Base-by-base conservation (phyloP, 75 land plant species). In the Azolla pinnata region DNA sequence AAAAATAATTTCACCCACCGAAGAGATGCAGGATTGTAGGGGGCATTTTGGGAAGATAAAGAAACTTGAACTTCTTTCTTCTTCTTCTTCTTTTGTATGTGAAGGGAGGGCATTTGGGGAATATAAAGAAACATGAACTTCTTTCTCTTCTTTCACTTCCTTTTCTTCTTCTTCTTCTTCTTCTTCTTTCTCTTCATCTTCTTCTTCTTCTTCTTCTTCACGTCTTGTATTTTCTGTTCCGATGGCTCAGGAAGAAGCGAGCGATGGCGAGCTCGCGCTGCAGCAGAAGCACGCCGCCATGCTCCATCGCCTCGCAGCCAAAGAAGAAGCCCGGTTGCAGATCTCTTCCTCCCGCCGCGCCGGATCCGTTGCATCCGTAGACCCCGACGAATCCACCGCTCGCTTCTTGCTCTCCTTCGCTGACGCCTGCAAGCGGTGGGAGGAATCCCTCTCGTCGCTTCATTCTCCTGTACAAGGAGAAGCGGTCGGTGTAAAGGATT, bases 371-470 rank as follows among this genome's bases (percentile, higher is more conserved):
- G 74, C 62, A 4, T 29, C 73, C 2, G 53, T 71, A 18, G 57
- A 59, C 19, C 48, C 64, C 20, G 58, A 52, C 57, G 79, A 76
- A 44, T 83, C 83, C 32, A 62, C 71, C 44, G 65, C 73, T 24
- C 42, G 75, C 7, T 89, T 89, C 61, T 76, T 85, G 31, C 29
- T 62, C 21, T 38, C 57, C 16, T 86, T 90, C 71, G 55, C 77
- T 16, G 61, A 72, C 21, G 45, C 59, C 45, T 79, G 74, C 38
- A 70, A 45, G 24, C 63, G 79, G 63, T 72, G 83, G 34, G 68
- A 70, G 40, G 29, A 68, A 26, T 17, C 31, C 21, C 29, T 77
- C 51, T 61, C 35, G 0, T 19, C 58, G 60, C 66, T 56, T 8
- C 33, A 23, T 31, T 29, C 35, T 21, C 19, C 14, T 19, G 30